Evolutionary conservation across 345 rosid genomes (phyloP), one percentile per base, ranked within the genome.

Genomic region (Aegle marmelos): DNA sequence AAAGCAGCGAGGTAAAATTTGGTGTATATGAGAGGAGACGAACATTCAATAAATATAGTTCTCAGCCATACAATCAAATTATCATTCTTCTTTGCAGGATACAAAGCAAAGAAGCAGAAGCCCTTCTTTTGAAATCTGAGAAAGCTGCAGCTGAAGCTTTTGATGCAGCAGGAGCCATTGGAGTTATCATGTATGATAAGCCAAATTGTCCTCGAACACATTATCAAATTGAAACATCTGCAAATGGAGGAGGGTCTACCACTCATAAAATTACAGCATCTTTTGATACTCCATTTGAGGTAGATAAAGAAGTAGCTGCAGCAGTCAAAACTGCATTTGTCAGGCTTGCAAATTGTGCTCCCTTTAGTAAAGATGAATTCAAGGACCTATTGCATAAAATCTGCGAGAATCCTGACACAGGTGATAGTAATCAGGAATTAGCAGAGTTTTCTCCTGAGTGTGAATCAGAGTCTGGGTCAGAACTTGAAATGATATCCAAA

Each of bases 281-380:
- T 69, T 96, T 97, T 45, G 94, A 91, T 88, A 92, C 95, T 50
- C 91, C 95, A 61, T 94, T 94, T 79, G 98, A 92, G 75, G 98
- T 97, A 1, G 98, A 97, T 81, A 94, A 92, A 85, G 91, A 97
- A 87, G 98, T 97, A 37, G 93, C 98, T 69, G 89, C 93, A 58
- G 98, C 95, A 59, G 97, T 94, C 68, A 97, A 93, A 84, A 78
- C 82, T 75, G 99, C 98, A 30, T 91, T 94, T 70, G 50, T 81
- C 75, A 85, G 83, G 86, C 94, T 94, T 82, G 91, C 89, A 25
- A 84, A 73, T 72, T 86, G 86, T 68, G 80, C 92, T 41, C 80
- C 87, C 69, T 87, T 93, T 67, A 80, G 89, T 78, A 85, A 89
- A 83, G 90, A 93, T 64, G 98, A 94, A 86, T 72, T 92, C 81